Evolutionary conservation across 2,329 filamentous ascomycete genomes (phyloP), one percentile per base, ranked within the genome.

Genomic region (Scedosporium minutisporum): DNA sequence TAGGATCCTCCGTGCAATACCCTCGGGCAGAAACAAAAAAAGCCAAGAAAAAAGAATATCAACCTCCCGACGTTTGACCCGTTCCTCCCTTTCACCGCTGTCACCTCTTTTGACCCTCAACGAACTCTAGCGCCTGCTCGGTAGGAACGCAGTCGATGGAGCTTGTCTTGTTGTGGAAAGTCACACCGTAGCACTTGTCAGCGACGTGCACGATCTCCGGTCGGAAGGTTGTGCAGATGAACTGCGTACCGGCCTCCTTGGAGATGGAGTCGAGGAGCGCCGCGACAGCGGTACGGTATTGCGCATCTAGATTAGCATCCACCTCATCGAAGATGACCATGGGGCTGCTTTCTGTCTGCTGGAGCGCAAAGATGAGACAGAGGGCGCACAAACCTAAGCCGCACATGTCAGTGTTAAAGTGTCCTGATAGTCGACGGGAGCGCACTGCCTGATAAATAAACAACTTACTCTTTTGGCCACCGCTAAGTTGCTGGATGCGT

Each of bases 291-390:
- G 95, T 97, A 65, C 95, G 89, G 78, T 99, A 99, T 76, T 99
- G 95, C 1, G 95, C 93, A 73, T 99, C 95, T 25, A 99, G 84
- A 73, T 99, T 99, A 74, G 95, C 95, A 72, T 99, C 95, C 66
- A 99, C 96, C 76, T 99, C 95, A 74, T 99, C 95, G 69, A 99
- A 99, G 70, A 99, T 93, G 73, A 99, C 97, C 82, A 99, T 97
- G 1, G 95, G 95, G 55, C 93, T 96, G 9, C 93, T 95, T 73
- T 99, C 95, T 64, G 93, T 96, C 68, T 93, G 91, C 76, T 99
- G 95, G 68, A 99, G 96, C n/a, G 95, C 95, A 73, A 99, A 99
- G 68, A 99, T 96, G 60, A 99, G 85, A 55, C 95, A 96, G n/a
- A 99, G 85, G 9, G 95, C 95, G 75, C 93, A 97, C 65, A 97